Conservation (phyloP, 257 asterid species). For the Gardenia jasminoides region DNA sequence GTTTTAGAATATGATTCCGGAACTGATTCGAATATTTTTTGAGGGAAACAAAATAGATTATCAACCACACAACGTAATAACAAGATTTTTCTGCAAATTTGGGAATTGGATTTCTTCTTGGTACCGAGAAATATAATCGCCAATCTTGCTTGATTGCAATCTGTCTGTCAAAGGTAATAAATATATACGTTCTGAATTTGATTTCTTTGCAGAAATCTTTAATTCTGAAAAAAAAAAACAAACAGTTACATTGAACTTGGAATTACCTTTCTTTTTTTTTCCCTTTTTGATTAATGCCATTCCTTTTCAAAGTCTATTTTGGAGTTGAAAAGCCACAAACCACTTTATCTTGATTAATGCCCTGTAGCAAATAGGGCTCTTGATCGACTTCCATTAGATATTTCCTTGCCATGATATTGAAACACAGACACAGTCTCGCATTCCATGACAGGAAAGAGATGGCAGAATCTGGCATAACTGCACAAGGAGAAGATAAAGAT, state of each 20-base stretch:
- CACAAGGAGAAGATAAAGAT: not conserved
- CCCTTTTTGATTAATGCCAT: no score
- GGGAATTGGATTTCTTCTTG: no score
- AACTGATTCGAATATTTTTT: not conserved
- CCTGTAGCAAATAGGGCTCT: not conserved
- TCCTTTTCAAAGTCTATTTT: not conserved
- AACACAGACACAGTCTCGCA: not conserved
- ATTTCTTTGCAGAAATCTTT: no score
- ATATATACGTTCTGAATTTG: no score
- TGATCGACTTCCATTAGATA: not conserved
- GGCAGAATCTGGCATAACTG: slow-evolving; percentile 20
- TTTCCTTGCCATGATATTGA: not conserved
- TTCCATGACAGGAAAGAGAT: slow-evolving; percentile 7
- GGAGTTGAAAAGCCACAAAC: not conserved
- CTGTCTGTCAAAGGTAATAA: no score
- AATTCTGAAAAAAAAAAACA: no score
- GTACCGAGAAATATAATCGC: no score
- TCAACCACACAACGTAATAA: no score
- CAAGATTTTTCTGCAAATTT: no score
- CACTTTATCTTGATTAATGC: not conserved
- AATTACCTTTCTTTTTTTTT: no score
- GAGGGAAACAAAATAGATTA: not conserved
- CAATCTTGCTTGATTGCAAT: no score
- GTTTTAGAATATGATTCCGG: no score
- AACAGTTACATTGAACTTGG: not conserved